Evolutionary conservation across 73 alveolate genomes (phyloP).

Genomic region (Paramecium bursaria): DNA sequence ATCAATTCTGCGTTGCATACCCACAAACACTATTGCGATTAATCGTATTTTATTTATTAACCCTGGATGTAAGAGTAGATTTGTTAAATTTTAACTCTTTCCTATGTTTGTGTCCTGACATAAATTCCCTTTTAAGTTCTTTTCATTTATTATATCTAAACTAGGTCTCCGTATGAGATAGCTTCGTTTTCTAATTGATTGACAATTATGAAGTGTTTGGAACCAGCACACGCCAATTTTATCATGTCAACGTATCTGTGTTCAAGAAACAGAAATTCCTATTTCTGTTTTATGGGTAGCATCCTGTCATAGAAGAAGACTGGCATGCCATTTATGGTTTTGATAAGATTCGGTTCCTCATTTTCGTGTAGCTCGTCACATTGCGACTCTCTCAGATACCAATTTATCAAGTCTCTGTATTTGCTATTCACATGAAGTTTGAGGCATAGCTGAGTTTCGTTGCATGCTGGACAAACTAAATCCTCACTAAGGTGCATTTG

Average conservation of each 20-base stretch:
- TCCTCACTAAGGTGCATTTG: constrained; percentile 15
- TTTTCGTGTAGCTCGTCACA: constrained; percentile 14
- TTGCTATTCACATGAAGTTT: constrained; percentile 32
- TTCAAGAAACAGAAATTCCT: constrained; percentile 23
- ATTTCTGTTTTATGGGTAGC: background rate
- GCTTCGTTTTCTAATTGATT: background rate
- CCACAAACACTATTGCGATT: too few species aligned
- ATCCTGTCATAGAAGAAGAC: background rate
- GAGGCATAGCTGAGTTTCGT: constrained; percentile 3
- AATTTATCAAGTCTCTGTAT: constrained; percentile 49
- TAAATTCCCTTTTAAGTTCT: constrained; percentile 11
- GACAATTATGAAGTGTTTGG: constrained; percentile 9
- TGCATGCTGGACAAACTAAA: constrained; percentile 44
- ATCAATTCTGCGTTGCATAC: too few species aligned
- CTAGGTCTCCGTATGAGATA: constrained; percentile 9
- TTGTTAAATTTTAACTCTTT: too few species aligned
- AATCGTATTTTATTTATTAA: too few species aligned
- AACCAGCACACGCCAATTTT: constrained; percentile 32
- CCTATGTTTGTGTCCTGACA: too few species aligned
- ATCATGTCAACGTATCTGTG: constrained; percentile 33
- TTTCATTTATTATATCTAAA: background rate
- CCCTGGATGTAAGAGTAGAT: too few species aligned
- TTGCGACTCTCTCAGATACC: constrained; percentile 39
- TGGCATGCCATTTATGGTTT: constrained; percentile 6
- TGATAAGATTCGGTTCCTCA: background rate